Base-by-base conservation (phyloP, 2,329 filamentous ascomycete species). In the Colletotrichum chlorophyti region DNA sequence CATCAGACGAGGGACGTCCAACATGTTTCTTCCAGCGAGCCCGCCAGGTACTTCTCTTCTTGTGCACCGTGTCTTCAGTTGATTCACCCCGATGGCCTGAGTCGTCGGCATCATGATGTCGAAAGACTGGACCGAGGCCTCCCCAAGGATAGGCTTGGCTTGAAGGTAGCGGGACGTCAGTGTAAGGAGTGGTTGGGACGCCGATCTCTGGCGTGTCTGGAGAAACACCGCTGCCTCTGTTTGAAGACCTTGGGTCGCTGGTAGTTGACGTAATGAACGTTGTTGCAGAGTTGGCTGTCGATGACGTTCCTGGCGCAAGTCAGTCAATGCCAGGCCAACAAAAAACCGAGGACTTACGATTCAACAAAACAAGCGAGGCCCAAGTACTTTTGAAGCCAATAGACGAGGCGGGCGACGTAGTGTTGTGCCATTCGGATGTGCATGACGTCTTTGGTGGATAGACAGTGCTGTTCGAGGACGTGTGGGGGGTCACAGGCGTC, bases 91-190 rank as follows among this genome's bases (percentile, higher is more conserved):
- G n/a, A n/a, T n/a, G n/a, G 17, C 38, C 46, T 9, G 27, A 11
- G 7, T 41, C 32, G 9, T 10, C 14, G 69, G 63, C 63, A 49
- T 70, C 69, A 26, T 69, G 67, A 46, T 74, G 71, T 5, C 72
- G 71, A 58, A 76, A 72, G 29, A 71, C 54, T 1, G 72, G 72
- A 32, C 68, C 72, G 59, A 69, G 65, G 26, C 69, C 70, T 10
- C 71, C 73, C 73, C 73, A 75, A 2, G 74, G 73, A 23, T 66
- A 74, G 54, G 72, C 70, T 14, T 69, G 65, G 26, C 71, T 69
- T 2, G 65, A 62, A 6, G 72, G 68, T 27, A 72, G 53, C 8
- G 58, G 40, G 29, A 53, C 31, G 47, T 60, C 34, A 8, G 53
- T 59, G 35, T 43, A 21, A 4, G 61, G 61, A 10, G 58, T 51